A percentile compares a stretch with the other conserved stretches of the same genome.
These are phyloP conservation scores for Trichophyton schoenleinii DNA, from an alignment of 2,329 filamentous ascomycete genomes.

Conservation along the genomic window DNA sequence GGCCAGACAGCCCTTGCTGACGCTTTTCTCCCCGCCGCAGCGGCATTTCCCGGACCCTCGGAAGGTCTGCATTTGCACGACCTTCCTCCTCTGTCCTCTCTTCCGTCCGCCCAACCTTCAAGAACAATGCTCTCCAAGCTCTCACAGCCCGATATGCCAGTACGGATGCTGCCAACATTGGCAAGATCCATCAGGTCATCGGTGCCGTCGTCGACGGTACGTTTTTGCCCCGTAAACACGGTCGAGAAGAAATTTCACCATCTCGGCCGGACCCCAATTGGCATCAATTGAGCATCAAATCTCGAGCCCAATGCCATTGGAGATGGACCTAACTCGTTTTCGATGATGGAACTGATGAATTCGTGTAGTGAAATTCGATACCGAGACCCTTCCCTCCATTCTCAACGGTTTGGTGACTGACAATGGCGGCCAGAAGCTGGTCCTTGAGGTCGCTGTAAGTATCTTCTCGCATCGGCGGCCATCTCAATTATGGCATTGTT, in stretches of 20 bases:
- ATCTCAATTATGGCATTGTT: constrained; percentile 44
- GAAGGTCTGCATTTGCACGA: constrained; percentile 47
- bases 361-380: constrained; percentile 82
- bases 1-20: constrained; percentile 9
- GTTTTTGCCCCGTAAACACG: constrained; percentile 23
- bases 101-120: constrained; percentile 44
- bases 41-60: constrained; percentile 54
- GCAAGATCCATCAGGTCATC: constrained; percentile 72
- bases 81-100: constrained; percentile 41
- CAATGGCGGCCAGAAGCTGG: constrained; percentile 87
- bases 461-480: constrained; percentile 40
- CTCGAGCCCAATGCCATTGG: background rate
- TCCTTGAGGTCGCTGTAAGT: constrained; percentile 91
- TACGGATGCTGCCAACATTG: constrained; percentile 44
- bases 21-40: constrained; percentile 27
- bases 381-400: constrained; percentile 85
- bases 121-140: constrained; percentile 46
- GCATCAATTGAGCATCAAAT: constrained; percentile 4
- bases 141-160: constrained; percentile 50
- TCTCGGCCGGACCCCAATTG: constrained; percentile 2
- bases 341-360: constrained; percentile 16
- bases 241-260: constrained; percentile 32
- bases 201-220: constrained; percentile 97
- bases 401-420: constrained; percentile 88
- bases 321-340: background rate